Evolutionary conservation across 805 yeast species (phyloP).

Genomic region (Wickerhamiella dianesei): DNA sequence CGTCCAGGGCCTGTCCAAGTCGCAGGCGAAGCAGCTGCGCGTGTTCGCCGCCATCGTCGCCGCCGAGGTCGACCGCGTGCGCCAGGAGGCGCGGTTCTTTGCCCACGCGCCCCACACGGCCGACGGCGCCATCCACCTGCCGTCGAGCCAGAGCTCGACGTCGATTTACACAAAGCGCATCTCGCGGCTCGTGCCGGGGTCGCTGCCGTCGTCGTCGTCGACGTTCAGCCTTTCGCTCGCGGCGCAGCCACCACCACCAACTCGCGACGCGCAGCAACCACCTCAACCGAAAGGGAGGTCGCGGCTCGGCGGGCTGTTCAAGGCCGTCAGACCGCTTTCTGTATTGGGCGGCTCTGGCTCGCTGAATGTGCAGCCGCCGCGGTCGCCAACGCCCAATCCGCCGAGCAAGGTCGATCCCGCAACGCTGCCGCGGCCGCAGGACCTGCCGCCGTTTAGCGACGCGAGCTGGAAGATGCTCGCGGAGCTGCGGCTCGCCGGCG

Average conservation of each 20-base stretch:
- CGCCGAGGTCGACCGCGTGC: conserved; percentile 38
- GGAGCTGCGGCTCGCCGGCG: conserved; percentile 32
- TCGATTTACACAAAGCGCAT: conserved; percentile 12
- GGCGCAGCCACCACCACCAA: conserved; percentile 1
- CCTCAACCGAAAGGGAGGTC: conserved; percentile 14
- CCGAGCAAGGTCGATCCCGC: conserved; percentile 31
- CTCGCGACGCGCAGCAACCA: conserved; percentile 2
- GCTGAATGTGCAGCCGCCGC: neutral
- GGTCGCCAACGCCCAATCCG: neutral
- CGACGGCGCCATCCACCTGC: conserved; percentile 8
- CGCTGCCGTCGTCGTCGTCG: conserved; percentile 6
- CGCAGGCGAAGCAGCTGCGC: conserved; percentile 24
- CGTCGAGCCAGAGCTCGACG: conserved; percentile 13
- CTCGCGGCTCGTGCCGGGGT: conserved; percentile 9
- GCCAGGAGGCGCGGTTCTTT: conserved; percentile 37
- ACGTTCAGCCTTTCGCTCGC: conserved; percentile 2
- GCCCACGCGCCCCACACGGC: conserved; percentile 16
- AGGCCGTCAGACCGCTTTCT: conserved; percentile 30
- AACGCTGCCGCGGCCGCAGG: conserved; percentile 46
- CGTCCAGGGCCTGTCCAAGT: conserved; percentile 27
- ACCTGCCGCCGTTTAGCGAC: conserved; percentile 27
- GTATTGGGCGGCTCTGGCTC: conserved; percentile 9
- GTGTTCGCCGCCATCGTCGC: conserved; percentile 36
- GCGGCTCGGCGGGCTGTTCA: conserved; percentile 28
- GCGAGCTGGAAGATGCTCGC: conserved; percentile 37